Percentiles rank a stretch among this genome's conserved stretches.
phyloP scores from a whole-genome alignment of 345 rosid species.

The Syzygium jambos region DNA sequence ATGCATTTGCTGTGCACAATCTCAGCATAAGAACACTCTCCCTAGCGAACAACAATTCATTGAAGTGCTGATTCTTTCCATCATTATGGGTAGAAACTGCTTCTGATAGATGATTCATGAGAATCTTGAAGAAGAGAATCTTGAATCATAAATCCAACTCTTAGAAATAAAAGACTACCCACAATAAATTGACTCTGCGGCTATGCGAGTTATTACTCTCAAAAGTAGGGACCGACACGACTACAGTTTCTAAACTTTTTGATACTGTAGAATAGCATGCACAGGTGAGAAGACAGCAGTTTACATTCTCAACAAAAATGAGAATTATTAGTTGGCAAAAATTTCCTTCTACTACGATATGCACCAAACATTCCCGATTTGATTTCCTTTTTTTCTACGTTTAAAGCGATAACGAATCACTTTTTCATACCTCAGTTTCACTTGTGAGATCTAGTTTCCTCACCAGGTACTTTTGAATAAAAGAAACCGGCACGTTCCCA shows the following conservation, averaged over 20 bases:
- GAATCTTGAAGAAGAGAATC: too few relatives aligned
- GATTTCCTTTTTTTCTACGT: background rate
- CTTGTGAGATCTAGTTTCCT: constrained; percentile 58
- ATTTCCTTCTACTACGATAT: background rate
- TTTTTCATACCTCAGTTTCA: constrained; percentile 63
- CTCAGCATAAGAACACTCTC: background rate
- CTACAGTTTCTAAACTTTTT: background rate
- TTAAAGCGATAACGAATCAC: background rate
- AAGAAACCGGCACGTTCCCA: constrained; percentile 64
- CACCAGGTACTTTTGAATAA: constrained; percentile 74
- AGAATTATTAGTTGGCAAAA: background rate
- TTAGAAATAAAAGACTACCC: background rate
- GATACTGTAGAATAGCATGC: background rate
- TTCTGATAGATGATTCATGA: background rate
- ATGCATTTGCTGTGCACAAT: too few relatives aligned
- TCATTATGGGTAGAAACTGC: background rate
- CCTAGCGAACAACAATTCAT: background rate
- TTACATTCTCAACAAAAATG: background rate
- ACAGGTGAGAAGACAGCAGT: background rate
- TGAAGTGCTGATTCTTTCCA: background rate
- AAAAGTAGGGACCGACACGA: background rate
- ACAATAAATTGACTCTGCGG: background rate
- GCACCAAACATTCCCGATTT: background rate
- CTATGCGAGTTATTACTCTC: background rate
- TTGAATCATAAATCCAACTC: background rate